Evolutionary conservation across 106 monocot genomes (phyloP).

Genomic region (Amphibolis antarctica): DNA sequence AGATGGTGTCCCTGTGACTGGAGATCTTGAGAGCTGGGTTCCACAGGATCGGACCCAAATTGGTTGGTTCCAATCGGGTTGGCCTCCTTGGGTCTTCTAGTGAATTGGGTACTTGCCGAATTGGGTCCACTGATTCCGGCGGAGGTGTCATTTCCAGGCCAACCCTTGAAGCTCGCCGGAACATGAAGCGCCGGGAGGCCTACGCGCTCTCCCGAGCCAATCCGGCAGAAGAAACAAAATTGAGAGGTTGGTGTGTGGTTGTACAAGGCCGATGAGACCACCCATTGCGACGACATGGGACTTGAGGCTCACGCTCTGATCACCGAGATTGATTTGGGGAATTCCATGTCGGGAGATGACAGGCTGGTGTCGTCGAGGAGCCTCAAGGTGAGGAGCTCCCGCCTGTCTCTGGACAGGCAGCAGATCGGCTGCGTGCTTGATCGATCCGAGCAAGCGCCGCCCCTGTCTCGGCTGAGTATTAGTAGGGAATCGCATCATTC

Average conservation of each 20-base stretch:
- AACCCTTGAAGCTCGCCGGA: not conserved
- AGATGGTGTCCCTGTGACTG: no score
- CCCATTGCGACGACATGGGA: constrained; percentile 2
- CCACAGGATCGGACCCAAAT: not conserved
- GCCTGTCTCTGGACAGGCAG: not conserved
- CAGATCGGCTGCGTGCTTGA: constrained; percentile 10
- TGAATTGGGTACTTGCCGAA: not conserved
- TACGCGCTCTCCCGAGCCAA: not conserved
- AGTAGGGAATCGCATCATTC: constrained; percentile 1
- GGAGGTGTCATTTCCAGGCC: no score
- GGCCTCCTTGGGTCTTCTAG: not conserved
- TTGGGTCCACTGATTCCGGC: no score
- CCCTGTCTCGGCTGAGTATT: constrained; percentile 8
- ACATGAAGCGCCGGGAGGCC: not conserved
- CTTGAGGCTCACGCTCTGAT: constrained; percentile 15
- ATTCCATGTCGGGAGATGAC: not conserved
- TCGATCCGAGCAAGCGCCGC: not conserved
- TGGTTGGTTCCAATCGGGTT: no score
- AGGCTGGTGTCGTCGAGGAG: constrained; percentile 2
- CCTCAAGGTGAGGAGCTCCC: no score
- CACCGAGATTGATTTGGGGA: not conserved
- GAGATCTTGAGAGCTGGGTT: not conserved
- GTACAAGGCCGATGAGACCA: no score
- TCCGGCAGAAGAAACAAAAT: no score
- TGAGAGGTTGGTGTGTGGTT: no score